Percentiles rank a stretch among this genome's conserved stretches.
These are phyloP conservation scores for Kwoniella heveanensis DNA, from an alignment of 768 basidiomycete genomes.

Conservation along the genomic window DNA sequence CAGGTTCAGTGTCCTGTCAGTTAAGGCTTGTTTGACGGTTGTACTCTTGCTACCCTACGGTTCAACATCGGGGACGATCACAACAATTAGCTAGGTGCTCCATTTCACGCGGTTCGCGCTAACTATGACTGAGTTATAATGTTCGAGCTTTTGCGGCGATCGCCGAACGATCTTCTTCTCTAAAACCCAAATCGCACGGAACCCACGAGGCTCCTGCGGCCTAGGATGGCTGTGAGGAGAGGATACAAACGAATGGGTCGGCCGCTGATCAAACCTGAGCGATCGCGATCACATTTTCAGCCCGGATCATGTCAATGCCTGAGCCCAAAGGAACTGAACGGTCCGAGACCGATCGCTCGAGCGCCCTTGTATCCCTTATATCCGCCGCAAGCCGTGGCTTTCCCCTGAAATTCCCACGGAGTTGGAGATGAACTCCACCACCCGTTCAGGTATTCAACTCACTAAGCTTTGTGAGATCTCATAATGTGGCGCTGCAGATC, in stretches of 20 bases:
- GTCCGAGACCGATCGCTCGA: neutral
- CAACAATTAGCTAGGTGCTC: too few relatives aligned
- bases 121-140: too few relatives aligned
- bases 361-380: neutral
- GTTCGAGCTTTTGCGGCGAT: neutral
- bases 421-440: neutral
- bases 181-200: too few relatives aligned
- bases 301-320: neutral
- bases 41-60: too few relatives aligned
- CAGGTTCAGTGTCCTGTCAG: too few relatives aligned
- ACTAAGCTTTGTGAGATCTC: neutral
- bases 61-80: too few relatives aligned
- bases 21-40: too few relatives aligned
- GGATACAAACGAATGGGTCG: neutral
- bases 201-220: too few relatives aligned
- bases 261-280: neutral
- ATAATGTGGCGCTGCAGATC: neutral
- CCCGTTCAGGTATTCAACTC: neutral
- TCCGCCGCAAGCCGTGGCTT: neutral
- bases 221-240: too few relatives aligned
- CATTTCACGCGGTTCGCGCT: too few relatives aligned
- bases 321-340: too few relatives aligned
- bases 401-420: neutral
- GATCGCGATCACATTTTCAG: slow-evolving; percentile 1
- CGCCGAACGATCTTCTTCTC: too few relatives aligned